Conservation (phyloP, 352 stramenopile species). For the Elongisporangium anandrum region DNA sequence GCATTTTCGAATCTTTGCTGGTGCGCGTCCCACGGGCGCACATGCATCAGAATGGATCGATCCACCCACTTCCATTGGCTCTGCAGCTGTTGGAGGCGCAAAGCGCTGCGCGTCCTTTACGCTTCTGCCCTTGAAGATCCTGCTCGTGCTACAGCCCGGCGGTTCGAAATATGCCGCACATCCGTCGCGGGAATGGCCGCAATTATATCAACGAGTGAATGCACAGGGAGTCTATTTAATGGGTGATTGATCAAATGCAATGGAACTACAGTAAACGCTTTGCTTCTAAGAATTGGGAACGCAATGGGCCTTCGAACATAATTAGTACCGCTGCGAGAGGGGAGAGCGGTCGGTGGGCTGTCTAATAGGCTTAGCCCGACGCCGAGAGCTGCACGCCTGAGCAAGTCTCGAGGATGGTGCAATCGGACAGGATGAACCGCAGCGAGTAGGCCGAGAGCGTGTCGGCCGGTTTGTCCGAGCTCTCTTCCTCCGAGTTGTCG, state of each 20-base stretch:
- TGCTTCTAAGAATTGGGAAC: neutral
- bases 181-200: neutral
- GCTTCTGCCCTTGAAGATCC: neutral
- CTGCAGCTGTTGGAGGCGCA: neutral
- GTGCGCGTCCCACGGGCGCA: neutral
- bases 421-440: slow-evolving; percentile 76
- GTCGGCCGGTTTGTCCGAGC: slow-evolving; percentile 8
- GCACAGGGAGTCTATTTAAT: neutral
- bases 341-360: neutral
- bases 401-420: slow-evolving; percentile 65
- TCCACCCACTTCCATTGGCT: neutral
- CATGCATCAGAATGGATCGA: neutral
- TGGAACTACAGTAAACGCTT: neutral
- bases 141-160: neutral
- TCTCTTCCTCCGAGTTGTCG: slow-evolving; percentile 37
- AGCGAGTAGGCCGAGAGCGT: slow-evolving; percentile 73
- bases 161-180: neutral
- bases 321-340: neutral
- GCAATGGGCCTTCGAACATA: neutral
- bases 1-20: neutral
- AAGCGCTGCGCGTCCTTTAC: neutral
- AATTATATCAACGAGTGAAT: neutral
- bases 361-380: neutral
- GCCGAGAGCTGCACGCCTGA: slow-evolving; percentile 30
- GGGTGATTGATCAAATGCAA: neutral